A percentile compares a stretch with the other conserved stretches of the same genome.
Evolutionary conservation across 2,329 filamentous ascomycete species (phyloP).

Genomic region (Fusarium robinianum): DNA sequence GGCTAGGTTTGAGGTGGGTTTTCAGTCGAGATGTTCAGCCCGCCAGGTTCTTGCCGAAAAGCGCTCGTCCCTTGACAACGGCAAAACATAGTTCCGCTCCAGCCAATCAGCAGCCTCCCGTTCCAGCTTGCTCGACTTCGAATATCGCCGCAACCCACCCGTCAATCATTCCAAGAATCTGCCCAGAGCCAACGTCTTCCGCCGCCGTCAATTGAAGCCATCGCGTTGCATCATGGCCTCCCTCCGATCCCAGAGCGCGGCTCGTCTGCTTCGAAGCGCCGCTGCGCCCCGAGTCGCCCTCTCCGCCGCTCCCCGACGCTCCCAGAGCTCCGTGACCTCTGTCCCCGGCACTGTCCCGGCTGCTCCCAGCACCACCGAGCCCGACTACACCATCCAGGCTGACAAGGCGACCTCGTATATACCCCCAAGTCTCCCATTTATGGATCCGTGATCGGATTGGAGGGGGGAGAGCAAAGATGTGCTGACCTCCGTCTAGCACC

Average conservation of each 20-base stretch:
- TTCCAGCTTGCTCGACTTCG: slow-evolving; percentile 37
- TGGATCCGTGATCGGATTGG: slow-evolving; percentile 1
- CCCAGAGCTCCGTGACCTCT: slow-evolving; percentile 57
- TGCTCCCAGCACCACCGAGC: slow-evolving; percentile 62
- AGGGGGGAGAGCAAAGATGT: slow-evolving; percentile 6
- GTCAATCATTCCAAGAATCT: slow-evolving; percentile 30
- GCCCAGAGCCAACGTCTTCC: slow-evolving; percentile 14
- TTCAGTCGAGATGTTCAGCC: slow-evolving; percentile 35
- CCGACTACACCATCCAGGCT: slow-evolving; percentile 78
- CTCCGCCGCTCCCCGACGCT: slow-evolving; percentile 55
- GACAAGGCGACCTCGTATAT: slow-evolving; percentile 90
- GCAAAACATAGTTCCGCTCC: slow-evolving; percentile 49
- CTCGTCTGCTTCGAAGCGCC: slow-evolving; percentile 56
- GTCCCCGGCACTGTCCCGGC: slow-evolving; percentile 46
- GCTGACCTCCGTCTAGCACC: slow-evolving; percentile 57
- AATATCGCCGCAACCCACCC: slow-evolving; percentile 39
- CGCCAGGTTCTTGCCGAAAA: slow-evolving; percentile 50
- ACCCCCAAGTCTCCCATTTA: slow-evolving; percentile 2
- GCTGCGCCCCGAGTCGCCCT: slow-evolving; percentile 44
- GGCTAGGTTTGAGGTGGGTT: slow-evolving; percentile 33
- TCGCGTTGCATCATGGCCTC: slow-evolving; percentile 62
- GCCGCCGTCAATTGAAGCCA: slow-evolving; percentile 33
- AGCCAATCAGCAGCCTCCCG: slow-evolving; percentile 47
- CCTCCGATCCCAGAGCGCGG: slow-evolving; percentile 61
- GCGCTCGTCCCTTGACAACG: slow-evolving; percentile 49